A percentile compares a stretch with the other conserved stretches of the same genome.
These are phyloP conservation scores for Exutisphaerella laricina DNA, from an alignment of 2,329 filamentous ascomycete species.

Conservation along the genomic window DNA sequence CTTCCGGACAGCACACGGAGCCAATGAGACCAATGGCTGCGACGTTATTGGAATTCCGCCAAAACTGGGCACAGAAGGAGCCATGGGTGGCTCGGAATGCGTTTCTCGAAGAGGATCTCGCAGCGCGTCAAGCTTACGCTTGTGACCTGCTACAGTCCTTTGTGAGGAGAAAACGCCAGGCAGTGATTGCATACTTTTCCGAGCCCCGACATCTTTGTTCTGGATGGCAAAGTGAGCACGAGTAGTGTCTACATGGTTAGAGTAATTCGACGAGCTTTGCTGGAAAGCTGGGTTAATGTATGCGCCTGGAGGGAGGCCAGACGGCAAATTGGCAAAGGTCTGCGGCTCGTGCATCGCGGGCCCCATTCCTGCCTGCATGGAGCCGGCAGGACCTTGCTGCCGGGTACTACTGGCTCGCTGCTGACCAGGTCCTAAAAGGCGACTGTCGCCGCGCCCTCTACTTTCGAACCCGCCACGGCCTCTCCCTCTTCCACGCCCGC, in stretches of 20 bases:
- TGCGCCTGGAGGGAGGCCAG: constrained; percentile 24
- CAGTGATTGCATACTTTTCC: too few species aligned
- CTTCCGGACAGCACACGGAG: too few species aligned
- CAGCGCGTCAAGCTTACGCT: constrained; percentile 32
- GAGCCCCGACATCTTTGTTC: not conserved
- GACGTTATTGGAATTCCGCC: constrained; percentile 12
- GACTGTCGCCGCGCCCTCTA: constrained; percentile 9
- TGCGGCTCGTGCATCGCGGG: not conserved
- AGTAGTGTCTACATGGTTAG: not conserved
- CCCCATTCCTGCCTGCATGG: not conserved
- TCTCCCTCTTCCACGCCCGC: constrained; percentile 27
- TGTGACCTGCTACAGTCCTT: constrained; percentile 27
- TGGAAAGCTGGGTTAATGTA: constrained; percentile 31
- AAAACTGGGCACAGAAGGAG: constrained; percentile 32
- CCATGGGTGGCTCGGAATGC: constrained; percentile 19
- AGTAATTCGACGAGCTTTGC: not conserved
- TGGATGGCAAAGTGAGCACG: not conserved
- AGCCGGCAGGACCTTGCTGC: not conserved
- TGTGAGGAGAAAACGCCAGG: constrained; percentile 7
- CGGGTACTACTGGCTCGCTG: not conserved
- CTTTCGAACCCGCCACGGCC: constrained; percentile 23
- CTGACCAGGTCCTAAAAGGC: not conserved
- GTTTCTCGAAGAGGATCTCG: constrained; percentile 17
- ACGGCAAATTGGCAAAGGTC: not conserved
- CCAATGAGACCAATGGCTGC: not conserved